A percentile compares a stretch with the other conserved stretches of the same genome.
phyloP scores from a whole-genome alignment of 164 flowering plant genomes.

The Berberis vulgaris region DNA sequence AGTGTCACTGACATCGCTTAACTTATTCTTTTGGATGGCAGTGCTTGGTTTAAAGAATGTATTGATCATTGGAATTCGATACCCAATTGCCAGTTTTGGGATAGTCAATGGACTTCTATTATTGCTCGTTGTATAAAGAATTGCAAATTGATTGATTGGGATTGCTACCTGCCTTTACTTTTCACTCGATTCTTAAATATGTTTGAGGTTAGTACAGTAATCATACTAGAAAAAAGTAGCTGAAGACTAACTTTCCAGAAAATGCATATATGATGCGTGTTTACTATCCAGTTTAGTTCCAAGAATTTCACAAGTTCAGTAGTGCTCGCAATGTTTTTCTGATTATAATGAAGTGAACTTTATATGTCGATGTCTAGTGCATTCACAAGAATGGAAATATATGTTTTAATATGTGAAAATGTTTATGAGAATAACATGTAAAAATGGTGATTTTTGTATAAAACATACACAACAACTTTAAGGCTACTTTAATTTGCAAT shows the following conservation, averaged over 20 bases:
- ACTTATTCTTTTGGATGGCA: conserved; percentile 23
- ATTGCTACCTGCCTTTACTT: conserved; percentile 54
- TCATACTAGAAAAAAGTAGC: neutral
- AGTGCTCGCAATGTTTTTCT: too few species aligned
- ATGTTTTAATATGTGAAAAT: too few species aligned
- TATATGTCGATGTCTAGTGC: too few species aligned
- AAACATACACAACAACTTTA: too few species aligned
- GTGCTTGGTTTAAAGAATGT: conserved; percentile 58
- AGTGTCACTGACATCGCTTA: conserved; percentile 1
- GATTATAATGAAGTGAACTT: too few species aligned
- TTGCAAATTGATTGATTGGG: conserved; percentile 61
- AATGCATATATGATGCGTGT: too few species aligned
- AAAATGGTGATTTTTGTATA: too few species aligned
- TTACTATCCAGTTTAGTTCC: too few species aligned
- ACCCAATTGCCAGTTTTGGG: conserved; percentile 95
- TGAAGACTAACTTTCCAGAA: neutral
- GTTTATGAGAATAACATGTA: too few species aligned
- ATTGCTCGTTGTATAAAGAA: conserved; percentile 76
- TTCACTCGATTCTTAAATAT: conserved; percentile 72
- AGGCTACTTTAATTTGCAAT: too few species aligned
- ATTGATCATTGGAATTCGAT: conserved; percentile 65
- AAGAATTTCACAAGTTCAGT: too few species aligned
- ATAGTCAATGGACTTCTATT: conserved; percentile 84
- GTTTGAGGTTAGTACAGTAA: conserved; percentile 69
- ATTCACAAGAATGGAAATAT: too few species aligned